Evolutionary conservation across 768 basidiomycete species (phyloP).

Genomic region (Kwoniella newhampshirensis): DNA sequence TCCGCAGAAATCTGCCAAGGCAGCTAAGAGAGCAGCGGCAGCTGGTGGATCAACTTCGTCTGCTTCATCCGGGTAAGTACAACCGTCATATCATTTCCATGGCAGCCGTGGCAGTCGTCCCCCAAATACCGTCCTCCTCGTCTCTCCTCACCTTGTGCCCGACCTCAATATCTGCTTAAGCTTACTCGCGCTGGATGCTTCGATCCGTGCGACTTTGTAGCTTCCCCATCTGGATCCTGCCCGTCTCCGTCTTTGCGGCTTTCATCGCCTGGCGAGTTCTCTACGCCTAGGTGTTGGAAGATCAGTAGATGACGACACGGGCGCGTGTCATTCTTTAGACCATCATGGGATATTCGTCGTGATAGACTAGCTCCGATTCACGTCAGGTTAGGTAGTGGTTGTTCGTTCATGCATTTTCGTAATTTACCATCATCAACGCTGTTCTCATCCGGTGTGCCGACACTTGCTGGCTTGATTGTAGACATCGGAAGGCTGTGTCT

Average conservation of each 20-base stretch:
- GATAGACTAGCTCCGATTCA: too few species aligned
- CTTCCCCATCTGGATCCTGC: conserved; percentile 80
- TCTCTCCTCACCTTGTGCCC: too few species aligned
- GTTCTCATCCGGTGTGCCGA: too few species aligned
- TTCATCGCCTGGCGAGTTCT: conserved; percentile 89
- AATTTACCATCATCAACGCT: too few species aligned
- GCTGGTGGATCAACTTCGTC: conserved; percentile 11
- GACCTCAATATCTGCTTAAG: too few species aligned
- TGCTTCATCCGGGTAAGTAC: conserved; percentile 13
- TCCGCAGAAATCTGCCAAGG: conserved; percentile 66
- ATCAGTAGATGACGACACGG: background rate
- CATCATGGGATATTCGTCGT: background rate
- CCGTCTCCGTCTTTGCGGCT: conserved; percentile 71
- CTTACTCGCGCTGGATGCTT: too few species aligned
- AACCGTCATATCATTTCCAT: background rate
- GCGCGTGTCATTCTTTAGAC: background rate
- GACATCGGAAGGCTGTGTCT: too few species aligned
- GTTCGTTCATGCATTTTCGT: background rate
- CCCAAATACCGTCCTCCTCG: too few species aligned
- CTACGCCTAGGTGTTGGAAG: conserved; percentile 41
- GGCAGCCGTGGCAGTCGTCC: too few species aligned
- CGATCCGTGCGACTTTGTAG: conserved; percentile 2
- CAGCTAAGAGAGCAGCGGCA: conserved; percentile 23
- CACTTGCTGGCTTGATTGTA: too few species aligned
- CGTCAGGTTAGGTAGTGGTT: background rate